A percentile compares a stretch with the other conserved stretches of the same genome.
Evolutionary conservation across 441 rosid species (phyloP).

Genomic region (Gossypium trilobum): DNA sequence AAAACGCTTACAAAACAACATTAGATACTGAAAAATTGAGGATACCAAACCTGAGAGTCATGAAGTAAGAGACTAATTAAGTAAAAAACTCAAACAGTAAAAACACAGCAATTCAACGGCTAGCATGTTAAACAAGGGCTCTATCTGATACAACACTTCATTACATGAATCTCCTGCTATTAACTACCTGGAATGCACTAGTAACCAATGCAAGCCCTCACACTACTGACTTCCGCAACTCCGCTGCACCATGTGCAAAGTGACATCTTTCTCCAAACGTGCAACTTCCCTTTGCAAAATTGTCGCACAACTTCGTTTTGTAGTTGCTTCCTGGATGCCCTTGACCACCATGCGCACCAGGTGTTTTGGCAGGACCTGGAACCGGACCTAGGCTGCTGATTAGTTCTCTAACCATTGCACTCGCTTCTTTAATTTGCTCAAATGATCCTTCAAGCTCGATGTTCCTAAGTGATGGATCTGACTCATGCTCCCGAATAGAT

Average conservation of each 20-base stretch:
- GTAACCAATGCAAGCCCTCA: constrained; percentile 12
- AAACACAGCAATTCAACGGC: constrained; percentile 16
- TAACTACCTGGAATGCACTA: neutral
- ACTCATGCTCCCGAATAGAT: constrained; percentile 60
- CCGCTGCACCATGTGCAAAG: constrained; percentile 54
- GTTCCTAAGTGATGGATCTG: constrained; percentile 54
- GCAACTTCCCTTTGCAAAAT: constrained; percentile 46
- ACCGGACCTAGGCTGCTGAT: constrained; percentile 38
- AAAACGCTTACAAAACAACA: constrained; percentile 1
- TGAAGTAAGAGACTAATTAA: neutral
- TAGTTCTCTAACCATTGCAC: constrained; percentile 61
- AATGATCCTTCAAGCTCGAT: constrained; percentile 74
- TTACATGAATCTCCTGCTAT: neutral
- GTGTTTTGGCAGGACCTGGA: constrained; percentile 15
- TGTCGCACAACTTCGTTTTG: constrained; percentile 53
- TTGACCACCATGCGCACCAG: constrained; percentile 21
- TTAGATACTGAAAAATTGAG: neutral
- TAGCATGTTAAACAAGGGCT: constrained; percentile 10
- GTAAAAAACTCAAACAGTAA: neutral
- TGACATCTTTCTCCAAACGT: constrained; percentile 54
- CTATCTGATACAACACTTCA: constrained; percentile 24
- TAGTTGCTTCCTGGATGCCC: constrained; percentile 33
- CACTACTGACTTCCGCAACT: constrained; percentile 37
- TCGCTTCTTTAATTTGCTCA: constrained; percentile 73
- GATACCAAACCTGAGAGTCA: neutral